These are phyloP conservation scores for Danielia reshetovae DNA, from an alignment of 805 yeast genomes.

Conservation along the genomic window DNA sequence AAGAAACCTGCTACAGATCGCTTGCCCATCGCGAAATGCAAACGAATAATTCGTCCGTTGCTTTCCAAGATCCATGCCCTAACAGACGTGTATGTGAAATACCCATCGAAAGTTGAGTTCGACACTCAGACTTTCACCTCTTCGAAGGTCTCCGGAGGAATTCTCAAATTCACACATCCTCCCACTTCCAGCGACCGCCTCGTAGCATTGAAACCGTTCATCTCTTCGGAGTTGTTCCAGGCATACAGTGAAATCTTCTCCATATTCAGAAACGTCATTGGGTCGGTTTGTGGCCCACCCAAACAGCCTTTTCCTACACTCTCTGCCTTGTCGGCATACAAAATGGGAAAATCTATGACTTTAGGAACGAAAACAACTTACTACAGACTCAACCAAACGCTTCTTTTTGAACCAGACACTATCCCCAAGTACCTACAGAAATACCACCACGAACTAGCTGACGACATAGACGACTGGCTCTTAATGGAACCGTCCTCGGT, in stretches of 20 bases:
- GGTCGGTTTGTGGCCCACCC: slow-evolving; percentile 8
- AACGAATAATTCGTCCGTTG: slow-evolving; percentile 34
- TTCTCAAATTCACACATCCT: slow-evolving; percentile 4
- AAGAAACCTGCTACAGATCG: not conserved
- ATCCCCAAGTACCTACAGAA: slow-evolving; percentile 22
- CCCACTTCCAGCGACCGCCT: slow-evolving; percentile 21
- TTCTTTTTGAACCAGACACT: slow-evolving; percentile 22
- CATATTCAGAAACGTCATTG: slow-evolving; percentile 25
- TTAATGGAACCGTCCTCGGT: slow-evolving; percentile 27
- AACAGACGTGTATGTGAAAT: slow-evolving; percentile 24
- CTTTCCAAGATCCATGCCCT: slow-evolving; percentile 33
- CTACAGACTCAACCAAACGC: slow-evolving; percentile 26
- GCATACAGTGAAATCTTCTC: slow-evolving; percentile 29
- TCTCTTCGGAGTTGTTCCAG: slow-evolving; percentile 25
- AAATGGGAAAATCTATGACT: slow-evolving; percentile 33
- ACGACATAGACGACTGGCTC: slow-evolving; percentile 37
- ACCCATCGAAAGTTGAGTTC: slow-evolving; percentile 19
- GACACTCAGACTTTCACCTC: slow-evolving; percentile 1
- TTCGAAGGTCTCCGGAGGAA: not conserved
- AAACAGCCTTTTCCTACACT: slow-evolving; percentile 10
- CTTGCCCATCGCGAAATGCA: slow-evolving; percentile 23
- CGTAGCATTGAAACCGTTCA: slow-evolving; percentile 19
- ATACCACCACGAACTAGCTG: slow-evolving; percentile 21
- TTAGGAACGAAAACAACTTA: slow-evolving; percentile 32
- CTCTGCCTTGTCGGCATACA: slow-evolving; percentile 22